Base-by-base conservation (phyloP, 768 basidiomycete genomes). In the Boletellus emodensis region DNA sequence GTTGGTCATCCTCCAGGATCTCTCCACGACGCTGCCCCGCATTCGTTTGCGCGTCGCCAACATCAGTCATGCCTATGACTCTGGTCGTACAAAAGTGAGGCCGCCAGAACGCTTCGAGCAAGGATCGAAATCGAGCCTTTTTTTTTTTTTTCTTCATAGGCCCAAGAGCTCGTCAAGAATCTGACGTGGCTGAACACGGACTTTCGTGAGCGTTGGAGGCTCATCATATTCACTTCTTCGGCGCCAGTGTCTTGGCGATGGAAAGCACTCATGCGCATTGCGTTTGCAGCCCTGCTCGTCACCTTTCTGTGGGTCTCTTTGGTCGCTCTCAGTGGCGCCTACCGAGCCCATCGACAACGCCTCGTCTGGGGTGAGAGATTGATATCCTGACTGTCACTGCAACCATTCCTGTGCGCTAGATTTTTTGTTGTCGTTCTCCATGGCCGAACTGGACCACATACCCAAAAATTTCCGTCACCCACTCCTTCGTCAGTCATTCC, bases 351-450 rank as follows among this genome's bases (percentile, higher is more conserved):
- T 63, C 75, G 83, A 57, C 81, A 87, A 59, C 72, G 85, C 37
- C 77, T 88, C 18, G 80, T 90, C 13, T 90, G 87, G 86, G 88
- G 88, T 44, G 86, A 87, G 60, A 78, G 82, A 45, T 72, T 90
- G 49, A 85, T 89, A 77, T 85, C 82, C 40, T 90, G 66, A 75
- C 10, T 9, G 4, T 15, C 2, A 28, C 20, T 20, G 20, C 20
- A 20, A 28, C 38, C 40, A 13, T 32, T 17, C 11, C 28, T 18
- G 20, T 5, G 18, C 18, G 15, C 33, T 9, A 15, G 9, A 15
- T 30, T 4, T 37, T 30, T 28, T 15, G 26, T 42, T 30, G 4
- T 26, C 32, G 2, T 26, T 43, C 34, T 47, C 33, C 17, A 8
- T 39, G 40, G 35, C 24, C 24, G 22, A n/a, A 0, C 9, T 34